phyloP scores from a whole-genome alignment of 2,329 filamentous ascomycete species.

The Apiospora saccharicola region DNA sequence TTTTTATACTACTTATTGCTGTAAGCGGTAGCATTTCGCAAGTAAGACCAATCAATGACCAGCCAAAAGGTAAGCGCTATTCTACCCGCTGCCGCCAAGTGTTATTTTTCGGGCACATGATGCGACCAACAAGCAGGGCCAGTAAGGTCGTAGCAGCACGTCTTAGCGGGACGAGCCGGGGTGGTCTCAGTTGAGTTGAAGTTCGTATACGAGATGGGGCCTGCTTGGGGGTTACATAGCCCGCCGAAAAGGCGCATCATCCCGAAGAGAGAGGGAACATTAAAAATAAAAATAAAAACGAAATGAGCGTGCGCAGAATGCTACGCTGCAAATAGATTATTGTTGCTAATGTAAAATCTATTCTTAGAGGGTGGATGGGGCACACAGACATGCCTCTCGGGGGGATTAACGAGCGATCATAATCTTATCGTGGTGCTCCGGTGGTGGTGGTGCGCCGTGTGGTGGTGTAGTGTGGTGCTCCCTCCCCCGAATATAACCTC shows the following conservation, averaged over 20 bases:
- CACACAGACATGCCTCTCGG: background rate
- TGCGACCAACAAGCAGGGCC: background rate
- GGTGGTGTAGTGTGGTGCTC: no score
- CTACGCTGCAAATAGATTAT: background rate
- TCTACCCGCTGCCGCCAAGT: background rate
- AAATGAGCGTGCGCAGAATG: background rate
- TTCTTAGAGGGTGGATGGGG: constrained; percentile 15
- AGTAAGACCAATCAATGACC: background rate
- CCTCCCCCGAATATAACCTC: background rate
- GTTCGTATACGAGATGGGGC: constrained; percentile 24
- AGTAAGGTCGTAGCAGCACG: background rate
- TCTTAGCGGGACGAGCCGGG: constrained; percentile 24
- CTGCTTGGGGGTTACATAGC: constrained; percentile 22
- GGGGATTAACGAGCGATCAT: background rate
- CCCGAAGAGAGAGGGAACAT: background rate
- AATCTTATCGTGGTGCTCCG: constrained; percentile 3
- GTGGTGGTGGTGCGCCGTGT: background rate
- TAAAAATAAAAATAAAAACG: background rate
- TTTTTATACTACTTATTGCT: background rate
- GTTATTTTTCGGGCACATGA: background rate
- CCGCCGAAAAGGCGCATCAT: constrained; percentile 16
- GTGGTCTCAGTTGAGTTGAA: constrained; percentile 1
- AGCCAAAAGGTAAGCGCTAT: background rate
- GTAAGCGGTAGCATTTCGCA: background rate
- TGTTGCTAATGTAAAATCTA: background rate